Percentiles rank a stretch among this genome's conserved stretches.
phyloP scores from a whole-genome alignment of 2,329 filamentous ascomycete species.

The Exophiala sp. region DNA sequence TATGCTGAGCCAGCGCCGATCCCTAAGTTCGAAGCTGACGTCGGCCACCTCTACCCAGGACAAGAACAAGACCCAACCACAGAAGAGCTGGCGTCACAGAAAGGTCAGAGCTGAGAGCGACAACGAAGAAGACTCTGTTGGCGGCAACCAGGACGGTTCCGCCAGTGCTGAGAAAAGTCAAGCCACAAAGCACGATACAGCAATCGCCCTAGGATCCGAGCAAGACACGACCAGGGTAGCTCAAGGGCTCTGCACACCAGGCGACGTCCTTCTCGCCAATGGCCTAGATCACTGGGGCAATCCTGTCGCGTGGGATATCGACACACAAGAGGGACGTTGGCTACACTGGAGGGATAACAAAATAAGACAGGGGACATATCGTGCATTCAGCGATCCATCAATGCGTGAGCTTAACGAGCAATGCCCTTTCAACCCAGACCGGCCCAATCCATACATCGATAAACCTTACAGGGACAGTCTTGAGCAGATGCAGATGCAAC shows the following conservation, averaged over 20 bases:
- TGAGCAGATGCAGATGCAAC: background rate
- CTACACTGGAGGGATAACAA: conserved; percentile 25
- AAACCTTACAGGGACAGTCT: conserved; percentile 3
- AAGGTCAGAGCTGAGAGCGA: conserved; percentile 20
- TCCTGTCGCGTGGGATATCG: conserved; percentile 22
- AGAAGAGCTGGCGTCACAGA: conserved; percentile 12
- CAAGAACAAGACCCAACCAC: conserved; percentile 8
- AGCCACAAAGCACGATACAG: background rate
- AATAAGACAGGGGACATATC: conserved; percentile 8
- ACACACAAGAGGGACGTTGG: conserved; percentile 25
- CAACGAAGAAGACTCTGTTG: conserved; percentile 13
- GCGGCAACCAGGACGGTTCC: background rate
- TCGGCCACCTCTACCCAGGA: conserved; percentile 15
- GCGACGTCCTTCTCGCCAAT: conserved; percentile 10
- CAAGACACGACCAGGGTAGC: background rate
- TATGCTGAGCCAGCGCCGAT: conserved; percentile 1
- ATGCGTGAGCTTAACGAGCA: conserved; percentile 16
- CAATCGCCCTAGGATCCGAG: background rate
- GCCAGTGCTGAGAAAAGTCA: too few species aligned
- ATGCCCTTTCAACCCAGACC: conserved; percentile 20
- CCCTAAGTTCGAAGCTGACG: conserved; percentile 18
- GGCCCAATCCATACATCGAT: conserved; percentile 15
- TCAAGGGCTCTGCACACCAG: conserved; percentile 1
- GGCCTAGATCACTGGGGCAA: conserved; percentile 19
- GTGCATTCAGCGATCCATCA: background rate